Conservation (phyloP, 768 basidiomycete species). For the Termitomyces sp. region DNA sequence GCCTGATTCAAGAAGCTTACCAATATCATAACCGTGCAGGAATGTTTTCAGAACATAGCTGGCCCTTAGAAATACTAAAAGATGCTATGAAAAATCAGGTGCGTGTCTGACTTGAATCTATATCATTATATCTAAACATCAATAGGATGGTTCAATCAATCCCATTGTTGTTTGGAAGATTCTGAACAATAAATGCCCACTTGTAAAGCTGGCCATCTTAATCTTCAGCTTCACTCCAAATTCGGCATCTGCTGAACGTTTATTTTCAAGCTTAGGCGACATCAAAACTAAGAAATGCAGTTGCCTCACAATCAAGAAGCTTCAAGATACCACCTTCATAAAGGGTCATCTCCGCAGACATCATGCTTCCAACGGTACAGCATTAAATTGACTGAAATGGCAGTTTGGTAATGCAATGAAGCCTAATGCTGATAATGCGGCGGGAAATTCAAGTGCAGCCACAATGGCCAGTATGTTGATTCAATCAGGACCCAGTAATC, state of each 20-base stretch:
- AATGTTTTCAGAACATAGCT: neutral
- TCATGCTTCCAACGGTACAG: neutral
- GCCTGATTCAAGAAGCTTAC: neutral
- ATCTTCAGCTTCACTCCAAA: slow-evolving; percentile 24
- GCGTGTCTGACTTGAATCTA: neutral
- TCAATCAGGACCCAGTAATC: neutral
- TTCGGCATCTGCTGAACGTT: neutral
- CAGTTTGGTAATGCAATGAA: neutral
- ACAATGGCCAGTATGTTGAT: neutral
- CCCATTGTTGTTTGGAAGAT: slow-evolving; percentile 11
- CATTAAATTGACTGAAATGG: neutral
- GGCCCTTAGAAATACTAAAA: neutral
- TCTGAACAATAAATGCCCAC: slow-evolving; percentile 9
- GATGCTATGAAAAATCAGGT: neutral
- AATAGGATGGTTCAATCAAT: neutral
- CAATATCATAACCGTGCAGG: neutral
- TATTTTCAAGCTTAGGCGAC: slow-evolving; percentile 5
- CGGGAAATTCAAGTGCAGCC: neutral
- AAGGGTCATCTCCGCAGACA: neutral
- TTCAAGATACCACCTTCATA: neutral
- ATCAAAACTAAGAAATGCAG: slow-evolving; percentile 15
- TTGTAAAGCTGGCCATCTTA: slow-evolving; percentile 24
- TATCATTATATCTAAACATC: neutral
- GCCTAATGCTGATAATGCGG: neutral
- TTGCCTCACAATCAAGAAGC: neutral